phyloP scores from a whole-genome alignment of 1,284 basidiomycete species.

The Schizopora paradoxa region DNA sequence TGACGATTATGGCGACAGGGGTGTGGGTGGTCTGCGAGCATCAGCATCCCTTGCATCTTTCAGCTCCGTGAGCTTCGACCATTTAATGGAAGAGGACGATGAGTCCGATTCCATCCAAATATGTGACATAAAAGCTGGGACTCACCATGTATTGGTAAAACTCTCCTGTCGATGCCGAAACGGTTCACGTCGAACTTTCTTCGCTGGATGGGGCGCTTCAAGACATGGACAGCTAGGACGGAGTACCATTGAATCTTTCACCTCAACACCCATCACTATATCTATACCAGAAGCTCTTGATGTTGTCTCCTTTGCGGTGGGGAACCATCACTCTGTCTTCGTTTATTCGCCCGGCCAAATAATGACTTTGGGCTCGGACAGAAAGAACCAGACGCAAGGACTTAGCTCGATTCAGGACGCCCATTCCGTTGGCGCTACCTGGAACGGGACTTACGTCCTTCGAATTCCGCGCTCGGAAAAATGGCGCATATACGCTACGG shows the following conservation, averaged over 20 bases:
- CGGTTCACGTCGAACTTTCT: constrained; percentile 24
- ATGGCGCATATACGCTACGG: constrained; percentile 43
- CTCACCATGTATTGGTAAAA: constrained; percentile 61
- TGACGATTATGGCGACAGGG: constrained; percentile 80
- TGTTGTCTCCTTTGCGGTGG: constrained; percentile 44
- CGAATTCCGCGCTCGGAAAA: constrained; percentile 19
- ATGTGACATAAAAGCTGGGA: constrained; percentile 42
- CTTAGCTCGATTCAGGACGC: constrained; percentile 30
- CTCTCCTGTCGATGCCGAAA: constrained; percentile 28
- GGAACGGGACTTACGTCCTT: constrained; percentile 75
- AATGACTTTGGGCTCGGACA: constrained; percentile 57
- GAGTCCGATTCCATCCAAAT: constrained; percentile 5
- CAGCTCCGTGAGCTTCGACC: constrained; percentile 41
- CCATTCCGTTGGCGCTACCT: constrained; percentile 57
- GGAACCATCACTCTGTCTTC: constrained; percentile 68
- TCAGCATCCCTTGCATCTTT: constrained; percentile 25
- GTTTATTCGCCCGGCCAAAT: constrained; percentile 46
- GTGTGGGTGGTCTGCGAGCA: constrained; percentile 35
- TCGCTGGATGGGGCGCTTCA: constrained; percentile 79
- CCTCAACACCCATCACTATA: constrained; percentile 33
- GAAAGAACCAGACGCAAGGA: constrained; percentile 59
- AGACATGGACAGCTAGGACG: constrained; percentile 76
- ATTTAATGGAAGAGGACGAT: constrained; percentile 24
- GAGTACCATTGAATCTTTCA: constrained; percentile 25
- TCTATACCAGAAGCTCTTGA: constrained; percentile 24